A percentile compares a stretch with the other conserved stretches of the same genome.
Conservation (phyloP, 2,329 filamentous ascomycete species). For the Alternaria angustiovoidea region DNA sequence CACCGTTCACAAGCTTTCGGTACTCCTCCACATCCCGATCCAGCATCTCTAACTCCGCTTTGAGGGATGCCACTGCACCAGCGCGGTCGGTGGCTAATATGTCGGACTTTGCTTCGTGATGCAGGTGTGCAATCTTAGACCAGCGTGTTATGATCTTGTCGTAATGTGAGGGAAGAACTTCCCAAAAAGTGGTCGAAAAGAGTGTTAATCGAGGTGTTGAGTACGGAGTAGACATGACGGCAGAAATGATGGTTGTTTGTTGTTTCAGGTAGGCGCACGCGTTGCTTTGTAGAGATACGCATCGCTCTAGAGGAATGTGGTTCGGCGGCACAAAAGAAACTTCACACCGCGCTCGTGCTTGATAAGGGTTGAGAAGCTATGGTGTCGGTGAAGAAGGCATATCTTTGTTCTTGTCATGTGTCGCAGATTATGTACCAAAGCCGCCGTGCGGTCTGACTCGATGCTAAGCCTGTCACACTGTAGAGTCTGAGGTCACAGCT, state of each 20-base stretch:
- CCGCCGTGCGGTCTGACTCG: not conserved
- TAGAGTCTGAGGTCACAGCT: not conserved
- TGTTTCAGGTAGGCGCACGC: not conserved
- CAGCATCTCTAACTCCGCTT: slow-evolving; percentile 24
- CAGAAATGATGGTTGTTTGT: not conserved
- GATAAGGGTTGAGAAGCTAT: not conserved
- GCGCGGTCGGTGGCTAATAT: slow-evolving; percentile 16
- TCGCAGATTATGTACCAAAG: not conserved
- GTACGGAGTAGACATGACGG: not conserved
- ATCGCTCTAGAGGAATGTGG: not conserved
- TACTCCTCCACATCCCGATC: slow-evolving; percentile 20
- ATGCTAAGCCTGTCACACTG: not conserved
- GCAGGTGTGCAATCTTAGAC: slow-evolving; percentile 7
- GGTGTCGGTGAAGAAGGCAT: not conserved
- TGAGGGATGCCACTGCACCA: slow-evolving; percentile 16
- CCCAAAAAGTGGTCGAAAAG: slow-evolving; percentile 16
- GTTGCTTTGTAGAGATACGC: not conserved
- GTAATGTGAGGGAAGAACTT: slow-evolving; percentile 19
- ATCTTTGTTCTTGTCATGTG: not conserved
- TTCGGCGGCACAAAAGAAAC: not conserved
- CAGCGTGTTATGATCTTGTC: slow-evolving; percentile 14
- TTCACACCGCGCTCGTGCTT: not conserved
- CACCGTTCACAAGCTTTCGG: slow-evolving; percentile 2
- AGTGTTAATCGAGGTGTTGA: slow-evolving; percentile 1
- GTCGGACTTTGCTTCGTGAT: slow-evolving; percentile 11